Evolutionary conservation across 805 yeast species (phyloP), one percentile per base, ranked within the genome.

Genomic region (Pichia scutulata): DNA sequence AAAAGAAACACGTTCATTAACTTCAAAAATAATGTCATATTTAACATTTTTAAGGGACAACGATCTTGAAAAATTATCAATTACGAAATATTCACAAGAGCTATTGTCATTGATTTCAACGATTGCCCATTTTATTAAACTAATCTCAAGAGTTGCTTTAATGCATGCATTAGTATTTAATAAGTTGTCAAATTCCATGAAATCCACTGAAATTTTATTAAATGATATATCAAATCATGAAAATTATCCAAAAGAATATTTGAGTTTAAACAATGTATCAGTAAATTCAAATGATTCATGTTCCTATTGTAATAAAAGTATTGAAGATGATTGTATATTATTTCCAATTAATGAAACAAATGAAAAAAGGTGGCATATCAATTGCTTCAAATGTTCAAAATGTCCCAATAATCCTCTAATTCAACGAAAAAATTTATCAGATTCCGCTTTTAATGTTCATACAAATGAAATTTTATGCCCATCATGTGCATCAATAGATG

Each of bases 11-110:
- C 76, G 95, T 61, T 86, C 86, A 47, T 74, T 93, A 46, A 86
- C 96, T 9, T 89, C 96, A 7, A 90, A 89, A 63, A 75, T 93
- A 8, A 90, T 93, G 84, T 81, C 88, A 45, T 92, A 89, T 68
- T 75, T 93, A 63, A 89, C 96, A 1, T 75, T 89, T 33, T 69
- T 93, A 41, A 74, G 97, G 54, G 89, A 87, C 60, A 72, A 80
- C 0, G 64, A 61, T 41, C 51, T 55, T 39, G 47, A 57, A 55
- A 66, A 57, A 67, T 43, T 71, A 23, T 59, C 68, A 8, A 69
- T 70, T 4, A 50, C 67, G 16, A 58, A 63, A 23, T 69, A 77
- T 40, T 79, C 89, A 0, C 82, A 86, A 4, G 84, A 81, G 49
- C 63, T 92, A 39, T 74, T 93, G 57, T 80, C 92, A 0, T 80